These are phyloP conservation scores for Plasmodium gaboni DNA, from an alignment of 169 alveolate species.

Conservation along the genomic window DNA sequence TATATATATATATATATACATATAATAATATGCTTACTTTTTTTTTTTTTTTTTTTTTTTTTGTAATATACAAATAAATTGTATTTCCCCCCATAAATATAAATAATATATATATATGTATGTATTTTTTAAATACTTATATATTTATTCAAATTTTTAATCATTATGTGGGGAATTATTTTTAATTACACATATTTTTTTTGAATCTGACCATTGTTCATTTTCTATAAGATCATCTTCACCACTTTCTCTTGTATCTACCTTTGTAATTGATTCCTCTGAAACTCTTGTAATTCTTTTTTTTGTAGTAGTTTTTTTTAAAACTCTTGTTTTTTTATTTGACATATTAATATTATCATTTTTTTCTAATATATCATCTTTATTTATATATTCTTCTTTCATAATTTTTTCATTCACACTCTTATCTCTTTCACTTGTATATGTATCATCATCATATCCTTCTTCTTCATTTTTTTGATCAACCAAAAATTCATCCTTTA, in stretches of 20 bases:
- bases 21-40: background rate
- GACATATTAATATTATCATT: constrained; percentile 35
- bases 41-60: no score
- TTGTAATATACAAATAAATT: constrained; percentile 5
- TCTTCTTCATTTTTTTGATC: constrained; percentile 23
- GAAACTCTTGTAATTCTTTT: constrained; percentile 7
- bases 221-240: constrained; percentile 13
- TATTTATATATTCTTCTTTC: constrained; percentile 1
- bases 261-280: constrained; percentile 9
- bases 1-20: background rate
- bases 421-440: constrained; percentile 44
- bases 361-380: background rate
- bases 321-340: constrained; percentile 11
- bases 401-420: constrained; percentile 14
- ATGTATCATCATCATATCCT: constrained; percentile 28
- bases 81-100: background rate
- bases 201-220: constrained; percentile 17
- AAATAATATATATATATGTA: background rate
- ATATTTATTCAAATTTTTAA: background rate
- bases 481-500: background rate
- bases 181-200: constrained; percentile 19
- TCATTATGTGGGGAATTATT: constrained; percentile 18
- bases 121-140: background rate
- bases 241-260: constrained; percentile 9
- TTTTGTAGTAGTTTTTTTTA: constrained; percentile 15